A percentile compares a stretch with the other conserved stretches of the same genome.
phyloP scores from a whole-genome alignment of 768 basidiomycete genomes.

The Cytidiella melzeri region DNA sequence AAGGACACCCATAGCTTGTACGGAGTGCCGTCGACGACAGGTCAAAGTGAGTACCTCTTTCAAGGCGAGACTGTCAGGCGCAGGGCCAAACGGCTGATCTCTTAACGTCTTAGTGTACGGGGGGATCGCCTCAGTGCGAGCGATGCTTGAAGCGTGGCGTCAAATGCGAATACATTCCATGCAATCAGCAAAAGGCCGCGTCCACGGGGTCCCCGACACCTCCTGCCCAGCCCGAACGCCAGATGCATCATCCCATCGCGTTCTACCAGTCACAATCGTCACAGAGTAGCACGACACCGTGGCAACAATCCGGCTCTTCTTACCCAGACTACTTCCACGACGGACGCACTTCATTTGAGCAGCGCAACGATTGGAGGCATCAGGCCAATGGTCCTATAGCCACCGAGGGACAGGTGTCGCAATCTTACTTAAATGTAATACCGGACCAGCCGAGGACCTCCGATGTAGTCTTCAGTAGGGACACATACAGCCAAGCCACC shows the following conservation, averaged over 20 bases:
- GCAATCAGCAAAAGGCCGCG: conserved; percentile 28
- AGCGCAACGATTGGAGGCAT: conserved; percentile 8
- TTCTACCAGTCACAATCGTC: conserved; percentile 2
- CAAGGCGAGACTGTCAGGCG: not conserved
- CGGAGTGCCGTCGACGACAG: conserved; percentile 46
- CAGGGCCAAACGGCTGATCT: not conserved
- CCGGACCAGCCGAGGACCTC: conserved; percentile 9
- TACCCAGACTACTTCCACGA: conserved; percentile 7
- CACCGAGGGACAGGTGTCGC: conserved; percentile 5
- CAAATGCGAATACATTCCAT: conserved; percentile 38
- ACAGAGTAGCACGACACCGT: conserved; percentile 7
- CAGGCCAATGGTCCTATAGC: conserved; percentile 6
- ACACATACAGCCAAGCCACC: conserved; percentile 10
- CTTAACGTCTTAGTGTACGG: conserved; percentile 19
- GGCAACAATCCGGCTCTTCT: conserved; percentile 4
- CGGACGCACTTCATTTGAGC: conserved; percentile 3
- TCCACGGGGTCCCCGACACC: conserved; percentile 10
- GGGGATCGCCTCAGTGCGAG: conserved; percentile 28
- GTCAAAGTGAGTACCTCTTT: conserved; percentile 37
- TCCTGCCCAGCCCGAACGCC: conserved; percentile 5
- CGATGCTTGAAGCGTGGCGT: conserved; percentile 34
- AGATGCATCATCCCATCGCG: conserved; percentile 1
- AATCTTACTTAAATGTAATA: conserved; percentile 5
- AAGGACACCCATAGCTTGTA: conserved; percentile 49
- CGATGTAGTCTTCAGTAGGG: conserved; percentile 8